These are phyloP conservation scores for Globisporangium cederbergense DNA, from an alignment of 352 stramenopile genomes.

Conservation along the genomic window DNA sequence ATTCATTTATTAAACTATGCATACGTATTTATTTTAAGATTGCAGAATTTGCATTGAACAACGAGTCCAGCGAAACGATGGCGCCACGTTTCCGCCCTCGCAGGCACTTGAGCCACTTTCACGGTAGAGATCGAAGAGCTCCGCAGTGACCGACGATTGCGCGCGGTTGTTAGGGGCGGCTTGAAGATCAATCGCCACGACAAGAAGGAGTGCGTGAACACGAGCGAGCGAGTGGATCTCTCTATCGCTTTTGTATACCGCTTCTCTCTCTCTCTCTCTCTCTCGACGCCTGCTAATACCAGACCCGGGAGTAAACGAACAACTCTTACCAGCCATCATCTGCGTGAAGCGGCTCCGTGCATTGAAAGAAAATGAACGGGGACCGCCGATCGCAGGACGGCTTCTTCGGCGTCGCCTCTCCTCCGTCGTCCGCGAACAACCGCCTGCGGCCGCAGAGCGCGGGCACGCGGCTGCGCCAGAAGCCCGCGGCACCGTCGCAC, in stretches of 20 bases:
- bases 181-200: background rate
- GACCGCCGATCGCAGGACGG: constrained; percentile 17
- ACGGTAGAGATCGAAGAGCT: background rate
- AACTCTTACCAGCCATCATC: background rate
- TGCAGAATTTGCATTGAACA: no score
- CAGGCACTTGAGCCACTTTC: background rate
- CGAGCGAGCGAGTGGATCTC: background rate
- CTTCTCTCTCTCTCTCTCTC: background rate
- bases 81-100: constrained; percentile 7
- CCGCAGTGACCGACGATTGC: background rate
- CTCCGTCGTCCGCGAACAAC: constrained; percentile 2
- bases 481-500: constrained; percentile 29
- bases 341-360: background rate
- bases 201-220: background rate
- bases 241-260: background rate
- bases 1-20: no score
- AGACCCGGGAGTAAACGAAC: background rate
- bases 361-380: constrained; percentile 17
- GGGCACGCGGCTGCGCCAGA: constrained; percentile 58
- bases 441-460: constrained; percentile 44
- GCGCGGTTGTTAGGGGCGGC: background rate
- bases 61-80: no score
- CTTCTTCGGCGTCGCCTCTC: constrained; percentile 15
- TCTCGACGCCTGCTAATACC: background rate
- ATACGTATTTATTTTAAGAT: no score